Evolutionary conservation across 2,329 filamentous ascomycete species (phyloP).

Genomic region (Aureobasidium sp.): DNA sequence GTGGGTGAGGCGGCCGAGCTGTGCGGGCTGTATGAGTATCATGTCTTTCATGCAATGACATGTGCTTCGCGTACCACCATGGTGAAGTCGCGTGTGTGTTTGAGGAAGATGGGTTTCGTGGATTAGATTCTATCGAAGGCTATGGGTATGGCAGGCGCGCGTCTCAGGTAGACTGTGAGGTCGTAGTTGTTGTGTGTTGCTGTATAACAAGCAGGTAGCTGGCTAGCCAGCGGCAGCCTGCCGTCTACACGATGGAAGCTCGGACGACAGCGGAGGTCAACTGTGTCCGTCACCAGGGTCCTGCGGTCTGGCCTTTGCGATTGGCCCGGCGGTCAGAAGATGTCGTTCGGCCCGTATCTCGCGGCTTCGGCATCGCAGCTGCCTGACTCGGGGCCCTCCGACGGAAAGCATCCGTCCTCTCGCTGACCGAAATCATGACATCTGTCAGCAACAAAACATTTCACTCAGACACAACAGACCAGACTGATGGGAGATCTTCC

Average conservation of each 20-base stretch:
- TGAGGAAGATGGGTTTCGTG: not conserved
- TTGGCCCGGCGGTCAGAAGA: not conserved
- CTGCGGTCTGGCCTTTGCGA: not conserved
- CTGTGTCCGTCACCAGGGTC: not conserved
- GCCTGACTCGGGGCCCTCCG: not conserved
- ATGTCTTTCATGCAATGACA: conserved; percentile 51
- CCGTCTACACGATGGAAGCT: not conserved
- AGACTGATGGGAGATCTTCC: no score
- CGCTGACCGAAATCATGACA: not conserved
- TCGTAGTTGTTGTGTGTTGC: not conserved
- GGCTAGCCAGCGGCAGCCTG: not conserved
- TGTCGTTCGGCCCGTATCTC: not conserved
- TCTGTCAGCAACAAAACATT: not conserved
- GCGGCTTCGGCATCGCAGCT: not conserved
- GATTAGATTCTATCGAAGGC: not conserved
- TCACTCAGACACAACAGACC: not conserved
- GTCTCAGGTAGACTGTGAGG: not conserved
- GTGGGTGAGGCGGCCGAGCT: conserved; percentile 89
- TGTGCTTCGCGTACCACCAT: conserved; percentile 34
- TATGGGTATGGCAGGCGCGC: not conserved
- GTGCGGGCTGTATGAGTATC: conserved; percentile 26
- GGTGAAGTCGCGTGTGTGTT: not conserved
- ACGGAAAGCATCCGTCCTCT: not conserved
- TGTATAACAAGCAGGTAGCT: not conserved
- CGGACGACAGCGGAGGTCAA: not conserved